These are phyloP conservation scores for Nannochloris sp. DNA, from an alignment of 139 green algal genomes.

Conservation along the genomic window DNA sequence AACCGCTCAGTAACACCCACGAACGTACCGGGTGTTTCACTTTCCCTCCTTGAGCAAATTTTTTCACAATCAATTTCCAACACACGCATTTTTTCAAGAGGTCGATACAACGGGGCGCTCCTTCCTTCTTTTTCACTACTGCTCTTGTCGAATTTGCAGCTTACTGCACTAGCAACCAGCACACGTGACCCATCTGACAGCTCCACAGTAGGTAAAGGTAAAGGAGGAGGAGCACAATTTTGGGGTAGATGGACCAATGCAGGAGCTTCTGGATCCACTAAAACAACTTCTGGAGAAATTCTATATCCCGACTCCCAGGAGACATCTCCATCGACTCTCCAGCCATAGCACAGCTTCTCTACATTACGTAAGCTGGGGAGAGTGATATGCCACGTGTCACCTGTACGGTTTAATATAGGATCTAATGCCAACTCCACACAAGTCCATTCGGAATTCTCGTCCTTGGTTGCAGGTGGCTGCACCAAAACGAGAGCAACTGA, in stretches of 20 bases:
- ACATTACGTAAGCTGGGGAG: slow-evolving; percentile 12
- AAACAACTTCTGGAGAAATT: slow-evolving; percentile 50
- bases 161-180: slow-evolving; percentile 42
- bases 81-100: slow-evolving; percentile 39
- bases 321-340: slow-evolving; percentile 46
- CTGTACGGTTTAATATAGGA: slow-evolving; percentile 37
- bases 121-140: neutral
- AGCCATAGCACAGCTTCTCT: slow-evolving; percentile 51
- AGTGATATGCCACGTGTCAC: slow-evolving; percentile 56
- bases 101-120: neutral
- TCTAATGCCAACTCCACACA: slow-evolving; percentile 48
- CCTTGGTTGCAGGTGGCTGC: slow-evolving; percentile 15
- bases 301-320: slow-evolving; percentile 44
- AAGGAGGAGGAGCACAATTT: slow-evolving; percentile 20
- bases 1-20: slow-evolving; percentile 50
- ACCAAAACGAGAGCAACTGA: slow-evolving; percentile 42
- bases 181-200: slow-evolving; percentile 8
- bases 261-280: slow-evolving; percentile 48
- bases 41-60: slow-evolving; percentile 24
- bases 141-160: slow-evolving; percentile 31
- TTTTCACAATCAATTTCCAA: slow-evolving; percentile 56
- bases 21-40: slow-evolving; percentile 43
- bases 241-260: slow-evolving; percentile 38
- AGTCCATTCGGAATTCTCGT: neutral
- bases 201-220: slow-evolving; percentile 12